These are phyloP conservation scores for Leptographium radiaticola DNA, from an alignment of 2,329 filamentous ascomycete genomes.

Conservation along the genomic window DNA sequence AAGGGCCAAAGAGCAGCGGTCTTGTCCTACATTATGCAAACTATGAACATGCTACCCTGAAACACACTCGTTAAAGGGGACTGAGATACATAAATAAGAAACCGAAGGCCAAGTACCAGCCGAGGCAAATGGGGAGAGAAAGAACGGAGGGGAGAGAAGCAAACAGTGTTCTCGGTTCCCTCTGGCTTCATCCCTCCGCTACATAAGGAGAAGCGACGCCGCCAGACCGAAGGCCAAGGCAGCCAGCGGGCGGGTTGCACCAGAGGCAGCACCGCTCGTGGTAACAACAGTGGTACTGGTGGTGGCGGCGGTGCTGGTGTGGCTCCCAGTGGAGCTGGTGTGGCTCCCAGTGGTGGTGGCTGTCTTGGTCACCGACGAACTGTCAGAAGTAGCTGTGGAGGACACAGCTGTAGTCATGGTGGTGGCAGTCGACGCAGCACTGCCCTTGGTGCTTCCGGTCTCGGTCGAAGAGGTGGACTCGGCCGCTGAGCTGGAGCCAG, in stretches of 20 bases:
- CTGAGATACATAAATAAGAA: not conserved
- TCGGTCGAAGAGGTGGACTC: not conserved
- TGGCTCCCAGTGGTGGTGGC: conserved; percentile 6
- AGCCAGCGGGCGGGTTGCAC: not conserved
- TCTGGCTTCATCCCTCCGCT: not conserved
- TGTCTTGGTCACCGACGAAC: conserved; percentile 9
- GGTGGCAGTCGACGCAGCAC: not conserved
- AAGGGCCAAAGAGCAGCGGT: too few relatives aligned
- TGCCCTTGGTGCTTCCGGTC: not conserved
- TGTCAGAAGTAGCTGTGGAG: not conserved
- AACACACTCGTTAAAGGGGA: too few relatives aligned
- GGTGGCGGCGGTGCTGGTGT: not conserved
- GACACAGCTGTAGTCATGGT: not conserved
- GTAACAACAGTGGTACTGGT: conserved; percentile 4
- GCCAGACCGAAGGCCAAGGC: not conserved
- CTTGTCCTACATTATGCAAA: too few relatives aligned
- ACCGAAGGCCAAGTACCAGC: not conserved
- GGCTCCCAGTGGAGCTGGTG: not conserved
- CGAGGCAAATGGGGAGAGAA: not conserved
- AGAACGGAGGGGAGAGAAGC: not conserved
- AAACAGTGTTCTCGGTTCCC: not conserved
- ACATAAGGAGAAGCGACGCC: not conserved
- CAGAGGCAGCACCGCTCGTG: not conserved
- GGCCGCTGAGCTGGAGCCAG: conserved; percentile 3
- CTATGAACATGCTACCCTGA: too few relatives aligned